Evolutionary conservation across 2,329 filamentous ascomycete species (phyloP).

Genomic region (Furcasterigmium sp.): DNA sequence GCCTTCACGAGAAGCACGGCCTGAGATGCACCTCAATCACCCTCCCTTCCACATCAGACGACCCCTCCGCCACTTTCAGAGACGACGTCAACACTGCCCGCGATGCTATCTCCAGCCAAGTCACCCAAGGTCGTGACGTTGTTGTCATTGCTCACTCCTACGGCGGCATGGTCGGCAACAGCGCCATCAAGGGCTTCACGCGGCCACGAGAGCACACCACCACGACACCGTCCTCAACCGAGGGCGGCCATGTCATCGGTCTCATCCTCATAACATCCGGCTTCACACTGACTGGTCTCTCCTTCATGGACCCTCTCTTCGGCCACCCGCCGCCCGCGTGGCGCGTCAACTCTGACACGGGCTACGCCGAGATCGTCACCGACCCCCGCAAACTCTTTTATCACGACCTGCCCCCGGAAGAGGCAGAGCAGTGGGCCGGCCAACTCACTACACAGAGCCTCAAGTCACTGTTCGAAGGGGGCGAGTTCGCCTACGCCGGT

Average conservation of each 20-base stretch:
- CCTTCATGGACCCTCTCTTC: constrained; percentile 34
- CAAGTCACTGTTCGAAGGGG: constrained; percentile 38
- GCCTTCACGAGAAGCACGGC: neutral
- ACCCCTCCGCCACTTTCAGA: constrained; percentile 29
- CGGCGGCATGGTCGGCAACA: constrained; percentile 39
- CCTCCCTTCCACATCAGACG: constrained; percentile 30
- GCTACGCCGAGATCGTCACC: constrained; percentile 32
- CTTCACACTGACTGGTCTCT: constrained; percentile 27
- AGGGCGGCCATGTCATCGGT: constrained; percentile 36
- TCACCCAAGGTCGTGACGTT: constrained; percentile 30
- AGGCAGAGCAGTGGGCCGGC: constrained; percentile 34
- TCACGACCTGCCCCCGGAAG: constrained; percentile 39
- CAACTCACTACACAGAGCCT: constrained; percentile 34
- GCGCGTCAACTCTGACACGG: constrained; percentile 30
- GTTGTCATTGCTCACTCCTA: constrained; percentile 44
- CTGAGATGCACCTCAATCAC: constrained; percentile 19
- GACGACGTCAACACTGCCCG: constrained; percentile 35
- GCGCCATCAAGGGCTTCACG: constrained; percentile 37
- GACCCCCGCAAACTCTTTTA: constrained; percentile 39
- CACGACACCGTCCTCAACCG: neutral
- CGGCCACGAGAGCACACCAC: constrained; percentile 7
- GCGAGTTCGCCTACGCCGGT: constrained; percentile 35
- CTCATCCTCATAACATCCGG: constrained; percentile 39
- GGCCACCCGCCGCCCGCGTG: constrained; percentile 37
- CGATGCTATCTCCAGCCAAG: constrained; percentile 28